Base-by-base conservation (phyloP, 768 basidiomycete genomes). In the Lentinula lateritia region DNA sequence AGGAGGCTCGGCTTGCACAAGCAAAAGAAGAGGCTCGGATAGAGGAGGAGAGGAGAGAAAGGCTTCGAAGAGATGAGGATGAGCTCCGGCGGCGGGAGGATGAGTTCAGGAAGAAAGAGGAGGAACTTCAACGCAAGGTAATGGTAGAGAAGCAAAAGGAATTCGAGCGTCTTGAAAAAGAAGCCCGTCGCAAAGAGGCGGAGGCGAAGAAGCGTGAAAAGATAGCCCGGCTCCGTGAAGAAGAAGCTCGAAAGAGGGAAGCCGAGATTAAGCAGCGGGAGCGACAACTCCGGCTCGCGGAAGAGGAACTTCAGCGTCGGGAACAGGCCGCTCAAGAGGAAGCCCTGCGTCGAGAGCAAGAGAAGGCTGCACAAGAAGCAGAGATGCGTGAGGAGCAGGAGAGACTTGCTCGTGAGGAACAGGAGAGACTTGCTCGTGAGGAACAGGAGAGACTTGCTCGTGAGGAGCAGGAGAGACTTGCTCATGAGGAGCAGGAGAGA, bases 221-320 rank as follows among this genome's bases (percentile, higher is more conserved):
- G 32, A 67, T 68, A 32, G 66, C 66, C 0, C 63, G 50, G 36
- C 64, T 60, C 16, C 69, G 69, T 52, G 71, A 70, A 54, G 66
- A 66, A 54, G 66, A 69, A 50, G 69, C 67, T 34, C 60, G 34
- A 63, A 18, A 63, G 61, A 65, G 69, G 55, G 71, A 75, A 53
- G 68, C 68, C 41, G 71, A 74, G 45, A 69, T 69, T 3, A 62
- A 63, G 16, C 66, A 63, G 10, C 68, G 71, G 38, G 68, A 71
- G 50, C 70, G 72, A 45, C 74, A 74, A 52, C 63, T 76, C n/a
- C 64, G 64, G 9, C 64, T 65, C 10, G 69, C 73, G 2, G 76
- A 79, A 61, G 75, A 76, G 43, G 77, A 78, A 61, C 64, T 74
- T 8, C 68, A 62, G 61, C 70, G 71, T 50, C 67, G 70, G 58